Evolutionary conservation across 1,284 basidiomycete species (phyloP), one percentile per base, ranked within the genome.

Genomic region (Cryptococcus sp.): DNA sequence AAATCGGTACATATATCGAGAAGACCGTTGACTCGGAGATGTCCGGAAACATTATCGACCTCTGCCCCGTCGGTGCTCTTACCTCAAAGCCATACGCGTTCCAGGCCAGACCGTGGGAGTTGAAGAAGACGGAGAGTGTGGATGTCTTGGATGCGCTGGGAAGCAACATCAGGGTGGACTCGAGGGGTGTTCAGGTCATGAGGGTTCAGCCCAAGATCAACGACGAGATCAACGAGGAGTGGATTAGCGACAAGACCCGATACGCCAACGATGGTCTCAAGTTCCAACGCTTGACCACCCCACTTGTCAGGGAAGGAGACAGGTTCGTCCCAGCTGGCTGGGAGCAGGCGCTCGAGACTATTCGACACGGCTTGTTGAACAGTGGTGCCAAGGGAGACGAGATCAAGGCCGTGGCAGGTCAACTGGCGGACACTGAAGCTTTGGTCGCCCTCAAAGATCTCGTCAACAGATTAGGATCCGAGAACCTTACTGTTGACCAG

Each of bases 241-340:
- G 96, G 95, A 96, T 99, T 79, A 94, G 87, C 79, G 95, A 99
- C 85, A 99, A 99, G 85, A 95, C 95, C 2, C 90, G 96, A 62
- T 95, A 92, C 78, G 91, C 95, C 2, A 90, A 92, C 77, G 96
- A 99, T 71, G 96, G 96, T 45, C 85, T 99, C 52, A 88, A 88
- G 72, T 95, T 92, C 84, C 96, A 99, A 79, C 89, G 95, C 40
- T 82, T 99, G 70, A 98, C 94, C 16, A 89, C 88, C 1, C 96
- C 96, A 8, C 84, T 99, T 42, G 82, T 98, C 71, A 91, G 94
- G 77, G 84, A 89, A 68, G 94, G 91, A 42, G 93, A 95, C 78
- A 87, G 93, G 47, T 99, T 99, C 74, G 89, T 95, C 30, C 81
- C 91, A 39, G 88, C 91, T 0, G 84, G 90, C 6, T 99, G 96